phyloP scores from a whole-genome alignment of 495 filamentous ascomycete species.

The Coniosporium apollinis region DNA sequence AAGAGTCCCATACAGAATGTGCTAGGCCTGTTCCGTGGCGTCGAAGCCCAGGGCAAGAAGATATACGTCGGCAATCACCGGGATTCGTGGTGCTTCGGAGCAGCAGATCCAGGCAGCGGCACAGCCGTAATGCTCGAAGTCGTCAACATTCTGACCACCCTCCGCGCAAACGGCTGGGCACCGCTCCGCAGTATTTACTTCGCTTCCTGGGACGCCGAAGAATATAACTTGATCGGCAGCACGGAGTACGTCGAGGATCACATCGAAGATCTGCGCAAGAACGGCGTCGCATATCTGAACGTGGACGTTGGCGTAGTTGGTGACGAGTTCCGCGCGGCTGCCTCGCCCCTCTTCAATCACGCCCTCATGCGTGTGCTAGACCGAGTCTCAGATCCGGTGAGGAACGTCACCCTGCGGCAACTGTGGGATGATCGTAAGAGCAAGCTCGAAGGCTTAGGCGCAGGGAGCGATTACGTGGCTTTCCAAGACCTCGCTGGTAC shows the following conservation, averaged over 20 bases:
- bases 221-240: slow-evolving; percentile 87
- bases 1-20: slow-evolving; percentile 83
- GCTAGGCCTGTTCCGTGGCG: slow-evolving; percentile 60
- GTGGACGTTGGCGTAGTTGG: slow-evolving; percentile 76
- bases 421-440: slow-evolving; percentile 55
- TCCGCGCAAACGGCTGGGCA: slow-evolving; percentile 62
- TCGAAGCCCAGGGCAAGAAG: slow-evolving; percentile 67
- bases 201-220: slow-evolving; percentile 83
- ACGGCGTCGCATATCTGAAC: slow-evolving; percentile 76
- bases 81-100: slow-evolving; percentile 85
- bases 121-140: slow-evolving; percentile 86
- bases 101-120: slow-evolving; percentile 69
- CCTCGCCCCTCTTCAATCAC: slow-evolving; percentile 59
- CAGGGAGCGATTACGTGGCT: slow-evolving; percentile 75
- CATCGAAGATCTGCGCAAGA: slow-evolving; percentile 35
- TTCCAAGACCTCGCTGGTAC: slow-evolving; percentile 92
- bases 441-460: slow-evolving; percentile 48
- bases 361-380: slow-evolving; percentile 54
- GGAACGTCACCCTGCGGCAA: slow-evolving; percentile 54
- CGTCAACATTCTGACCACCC: slow-evolving; percentile 61
- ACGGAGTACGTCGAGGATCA: slow-evolving; percentile 82
- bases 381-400: slow-evolving; percentile 52
- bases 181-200: slow-evolving; percentile 90
- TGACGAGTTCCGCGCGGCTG: slow-evolving; percentile 52
- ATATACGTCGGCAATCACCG: slow-evolving; percentile 89